phyloP scores from a whole-genome alignment of 2,329 filamentous ascomycete species.

The Colletotrichum liaoningense region DNA sequence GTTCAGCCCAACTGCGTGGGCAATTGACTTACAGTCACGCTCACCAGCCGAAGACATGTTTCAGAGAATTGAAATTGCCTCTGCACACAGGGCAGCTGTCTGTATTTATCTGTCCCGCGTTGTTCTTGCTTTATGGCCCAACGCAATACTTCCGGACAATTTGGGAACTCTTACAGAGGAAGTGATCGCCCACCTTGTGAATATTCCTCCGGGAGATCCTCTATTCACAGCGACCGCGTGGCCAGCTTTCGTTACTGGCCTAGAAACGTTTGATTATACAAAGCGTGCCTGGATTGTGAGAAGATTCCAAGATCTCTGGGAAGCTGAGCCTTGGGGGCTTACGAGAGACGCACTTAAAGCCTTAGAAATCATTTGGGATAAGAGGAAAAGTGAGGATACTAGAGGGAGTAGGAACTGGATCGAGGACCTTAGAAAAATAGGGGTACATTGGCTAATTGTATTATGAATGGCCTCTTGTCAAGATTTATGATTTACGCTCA shows the following conservation, averaged over 20 bases:
- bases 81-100: slow-evolving; percentile 7
- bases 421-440: neutral
- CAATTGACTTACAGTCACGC: slow-evolving; percentile 3
- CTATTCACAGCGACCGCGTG: slow-evolving; percentile 12
- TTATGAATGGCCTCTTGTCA: neutral
- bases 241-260: slow-evolving; percentile 17
- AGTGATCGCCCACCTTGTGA: neutral
- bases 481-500: too few species aligned
- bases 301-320: slow-evolving; percentile 1
- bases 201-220: slow-evolving; percentile 2
- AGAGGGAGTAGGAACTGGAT: slow-evolving; percentile 1
- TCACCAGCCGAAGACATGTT: slow-evolving; percentile 6
- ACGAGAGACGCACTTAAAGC: slow-evolving; percentile 11
- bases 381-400: neutral
- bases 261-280: neutral
- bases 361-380: slow-evolving; percentile 3
- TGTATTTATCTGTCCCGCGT: neutral
- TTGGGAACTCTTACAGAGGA: neutral
- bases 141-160: neutral
- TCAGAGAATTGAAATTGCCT: neutral
- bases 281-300: slow-evolving; percentile 8
- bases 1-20: slow-evolving; percentile 2
- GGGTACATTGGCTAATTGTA: slow-evolving; percentile 7
- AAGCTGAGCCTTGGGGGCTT: neutral
- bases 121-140: slow-evolving; percentile 1